A percentile compares a stretch with the other conserved stretches of the same genome.
phyloP scores from a whole-genome alignment of 495 filamentous ascomycete species.

The Evansstolkia leycettana region DNA sequence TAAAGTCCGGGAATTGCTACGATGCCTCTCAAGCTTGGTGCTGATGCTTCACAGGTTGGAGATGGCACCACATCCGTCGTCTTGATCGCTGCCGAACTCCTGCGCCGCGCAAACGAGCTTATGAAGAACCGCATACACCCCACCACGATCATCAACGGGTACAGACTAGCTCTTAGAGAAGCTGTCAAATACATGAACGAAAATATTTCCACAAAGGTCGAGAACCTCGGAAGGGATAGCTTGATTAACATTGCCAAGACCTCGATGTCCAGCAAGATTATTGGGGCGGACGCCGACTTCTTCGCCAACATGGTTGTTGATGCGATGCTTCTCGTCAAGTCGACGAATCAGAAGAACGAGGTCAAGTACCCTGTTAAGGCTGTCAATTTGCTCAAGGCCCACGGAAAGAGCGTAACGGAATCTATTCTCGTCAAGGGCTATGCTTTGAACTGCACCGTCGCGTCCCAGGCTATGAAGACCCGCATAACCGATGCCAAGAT shows the following conservation, averaged over 20 bases:
- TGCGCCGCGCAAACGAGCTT: conserved; percentile 89
- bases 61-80: conserved; percentile 98
- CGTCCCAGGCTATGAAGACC: conserved; percentile 95
- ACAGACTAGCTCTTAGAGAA: conserved; percentile 87
- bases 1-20: conserved; percentile 11
- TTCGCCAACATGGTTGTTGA: conserved; percentile 96
- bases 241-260: conserved; percentile 94
- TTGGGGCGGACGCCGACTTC: conserved; percentile 91
- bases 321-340: conserved; percentile 91
- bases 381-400: conserved; percentile 96
- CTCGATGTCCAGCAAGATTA: conserved; percentile 98
- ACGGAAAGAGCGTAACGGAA: conserved; percentile 84
- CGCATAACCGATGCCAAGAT: conserved; percentile 91
- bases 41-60: conserved; percentile 48
- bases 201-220: conserved; percentile 90
- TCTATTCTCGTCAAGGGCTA: conserved; percentile 92
- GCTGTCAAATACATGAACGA: conserved; percentile 98
- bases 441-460: conserved; percentile 96
- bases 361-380: conserved; percentile 97
- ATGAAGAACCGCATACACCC: conserved; percentile 99
- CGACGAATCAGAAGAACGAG: conserved; percentile 78
- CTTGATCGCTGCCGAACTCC: conserved; percentile 89
- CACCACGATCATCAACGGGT: conserved; percentile 98
- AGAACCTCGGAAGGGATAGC: conserved; percentile 76
- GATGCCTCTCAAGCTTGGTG: background rate